A percentile compares a stretch with the other conserved stretches of the same genome.
Conservation (phyloP, 345 rosid species). For the Bruguiera gymnorhiza region DNA sequence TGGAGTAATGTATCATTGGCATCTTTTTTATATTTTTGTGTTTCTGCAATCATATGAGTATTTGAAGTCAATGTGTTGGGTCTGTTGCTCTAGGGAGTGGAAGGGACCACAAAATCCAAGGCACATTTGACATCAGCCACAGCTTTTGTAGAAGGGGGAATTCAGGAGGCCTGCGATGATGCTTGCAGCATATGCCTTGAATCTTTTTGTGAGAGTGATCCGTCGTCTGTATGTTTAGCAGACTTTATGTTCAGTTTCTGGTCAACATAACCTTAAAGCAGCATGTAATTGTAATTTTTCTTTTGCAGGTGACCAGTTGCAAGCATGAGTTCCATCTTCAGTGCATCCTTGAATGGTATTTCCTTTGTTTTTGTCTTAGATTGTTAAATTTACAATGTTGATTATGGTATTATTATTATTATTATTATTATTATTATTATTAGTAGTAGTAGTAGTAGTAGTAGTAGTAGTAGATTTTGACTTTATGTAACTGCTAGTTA, state of each 20-base stretch:
- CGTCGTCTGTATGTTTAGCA: slow-evolving; percentile 58
- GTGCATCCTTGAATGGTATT: slow-evolving; percentile 94
- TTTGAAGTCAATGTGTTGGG: neutral
- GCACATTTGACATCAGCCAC: slow-evolving; percentile 79
- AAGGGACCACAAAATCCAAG: slow-evolving; percentile 46
- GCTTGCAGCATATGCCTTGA: slow-evolving; percentile 98
- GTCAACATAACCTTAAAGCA: neutral
- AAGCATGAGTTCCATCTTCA: slow-evolving; percentile 98
- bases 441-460: too few species aligned
- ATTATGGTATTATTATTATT: too few species aligned
- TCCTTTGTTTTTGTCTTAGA: too few species aligned
- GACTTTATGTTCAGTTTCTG: neutral
- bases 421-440: too few species aligned
- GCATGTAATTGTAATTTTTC: neutral
- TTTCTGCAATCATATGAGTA: neutral
- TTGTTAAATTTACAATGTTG: too few species aligned
- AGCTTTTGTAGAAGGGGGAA: slow-evolving; percentile 96
- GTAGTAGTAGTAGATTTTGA: too few species aligned
- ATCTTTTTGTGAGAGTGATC: slow-evolving; percentile 71
- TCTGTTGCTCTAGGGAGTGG: slow-evolving; percentile 39
- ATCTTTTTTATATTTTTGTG: too few species aligned
- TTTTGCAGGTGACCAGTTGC: slow-evolving; percentile 74
- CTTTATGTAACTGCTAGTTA: too few species aligned
- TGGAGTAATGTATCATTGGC: too few species aligned
- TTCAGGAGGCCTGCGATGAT: slow-evolving; percentile 96